A percentile compares a stretch with the other conserved stretches of the same genome.
phyloP scores from a whole-genome alignment of 1,284 basidiomycete genomes.

The Moesziomyces globuligerus region DNA sequence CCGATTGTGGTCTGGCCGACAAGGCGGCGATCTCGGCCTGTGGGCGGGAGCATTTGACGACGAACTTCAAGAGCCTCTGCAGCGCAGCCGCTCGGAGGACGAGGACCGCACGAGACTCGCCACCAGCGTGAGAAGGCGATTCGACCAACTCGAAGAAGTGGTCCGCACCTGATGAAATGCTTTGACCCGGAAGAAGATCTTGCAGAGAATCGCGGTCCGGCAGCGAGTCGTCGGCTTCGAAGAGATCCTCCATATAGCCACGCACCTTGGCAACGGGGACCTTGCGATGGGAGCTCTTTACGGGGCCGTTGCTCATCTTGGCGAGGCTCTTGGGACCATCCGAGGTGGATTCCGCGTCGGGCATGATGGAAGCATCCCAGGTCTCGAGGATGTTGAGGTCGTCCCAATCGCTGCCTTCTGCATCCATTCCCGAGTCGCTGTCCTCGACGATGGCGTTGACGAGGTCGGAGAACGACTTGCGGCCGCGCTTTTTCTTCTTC shows the following conservation, averaged over 20 bases:
- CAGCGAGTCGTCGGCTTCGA: constrained; percentile 85
- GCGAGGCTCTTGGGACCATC: constrained; percentile 19
- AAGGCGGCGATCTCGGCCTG: constrained; percentile 22
- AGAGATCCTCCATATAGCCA: constrained; percentile 80
- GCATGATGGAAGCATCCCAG: constrained; percentile 8
- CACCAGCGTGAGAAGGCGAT: constrained; percentile 21
- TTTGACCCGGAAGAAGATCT: constrained; percentile 72
- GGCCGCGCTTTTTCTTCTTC: constrained; percentile 24
- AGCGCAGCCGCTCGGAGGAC: constrained; percentile 37
- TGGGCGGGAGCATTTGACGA: constrained; percentile 34
- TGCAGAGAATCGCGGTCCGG: constrained; percentile 74
- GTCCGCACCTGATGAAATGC: constrained; percentile 75
- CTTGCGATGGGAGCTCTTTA: constrained; percentile 43
- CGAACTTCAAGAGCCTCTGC: constrained; percentile 44
- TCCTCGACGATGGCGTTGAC: constrained; percentile 41
- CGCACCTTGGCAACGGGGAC: constrained; percentile 78
- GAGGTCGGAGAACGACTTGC: constrained; percentile 30
- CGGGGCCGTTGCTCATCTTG: constrained; percentile 45
- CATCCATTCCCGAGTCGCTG: constrained; percentile 43
- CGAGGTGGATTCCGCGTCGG: constrained; percentile 5
- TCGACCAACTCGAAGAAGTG: constrained; percentile 68
- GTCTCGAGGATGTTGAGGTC: constrained; percentile 34
- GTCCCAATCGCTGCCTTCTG: constrained; percentile 52
- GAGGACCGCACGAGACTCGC: constrained; percentile 16
- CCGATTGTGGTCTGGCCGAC: constrained; percentile 15